phyloP scores from a whole-genome alignment of 257 asterid genomes.

The Salvia hispanica region DNA sequence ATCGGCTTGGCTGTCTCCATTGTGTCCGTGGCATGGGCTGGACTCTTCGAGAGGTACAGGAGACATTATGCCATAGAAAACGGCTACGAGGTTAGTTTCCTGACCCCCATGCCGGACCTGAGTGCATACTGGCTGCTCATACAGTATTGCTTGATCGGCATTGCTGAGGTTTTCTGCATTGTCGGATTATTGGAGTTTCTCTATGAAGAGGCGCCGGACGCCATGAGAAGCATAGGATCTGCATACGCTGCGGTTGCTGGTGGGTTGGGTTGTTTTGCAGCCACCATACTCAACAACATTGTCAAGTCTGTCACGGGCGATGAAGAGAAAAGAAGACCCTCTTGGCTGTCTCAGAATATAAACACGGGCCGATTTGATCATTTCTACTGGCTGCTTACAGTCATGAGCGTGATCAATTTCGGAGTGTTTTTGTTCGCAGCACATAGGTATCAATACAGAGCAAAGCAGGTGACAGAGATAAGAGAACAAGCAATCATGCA shows the following conservation, averaged over 20 bases:
- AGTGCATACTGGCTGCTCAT: constrained; percentile 93
- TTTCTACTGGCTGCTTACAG: constrained; percentile 86
- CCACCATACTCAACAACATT: constrained; percentile 75
- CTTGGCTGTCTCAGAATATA: constrained; percentile 94
- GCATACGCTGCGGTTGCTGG: constrained; percentile 99
- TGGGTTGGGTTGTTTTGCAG: constrained; percentile 96
- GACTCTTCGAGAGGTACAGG: constrained; percentile 77
- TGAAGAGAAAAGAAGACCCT: constrained; percentile 52
- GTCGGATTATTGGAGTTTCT: constrained; percentile 91
- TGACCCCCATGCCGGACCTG: constrained; percentile 77
- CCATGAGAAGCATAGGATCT: constrained; percentile 96
- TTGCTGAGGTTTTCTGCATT: constrained; percentile 91
- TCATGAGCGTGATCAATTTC: constrained; percentile 80
- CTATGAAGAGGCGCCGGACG: constrained; percentile 97
- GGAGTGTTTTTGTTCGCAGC: constrained; percentile 77
- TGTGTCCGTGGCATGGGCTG: constrained; percentile 83
- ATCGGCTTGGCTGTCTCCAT: constrained; percentile 91
- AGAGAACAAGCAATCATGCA: constrained; percentile 37
- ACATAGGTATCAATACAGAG: constrained; percentile 69
- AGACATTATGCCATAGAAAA: constrained; percentile 73
- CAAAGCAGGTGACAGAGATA: constrained; percentile 46
- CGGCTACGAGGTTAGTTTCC: constrained; percentile 72
- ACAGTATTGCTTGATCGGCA: constrained; percentile 94
- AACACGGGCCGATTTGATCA: constrained; percentile 83
- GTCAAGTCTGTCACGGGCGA: constrained; percentile 68